phyloP scores from a whole-genome alignment of 2,329 filamentous ascomycete genomes.

The Tolypocladium tropicale region DNA sequence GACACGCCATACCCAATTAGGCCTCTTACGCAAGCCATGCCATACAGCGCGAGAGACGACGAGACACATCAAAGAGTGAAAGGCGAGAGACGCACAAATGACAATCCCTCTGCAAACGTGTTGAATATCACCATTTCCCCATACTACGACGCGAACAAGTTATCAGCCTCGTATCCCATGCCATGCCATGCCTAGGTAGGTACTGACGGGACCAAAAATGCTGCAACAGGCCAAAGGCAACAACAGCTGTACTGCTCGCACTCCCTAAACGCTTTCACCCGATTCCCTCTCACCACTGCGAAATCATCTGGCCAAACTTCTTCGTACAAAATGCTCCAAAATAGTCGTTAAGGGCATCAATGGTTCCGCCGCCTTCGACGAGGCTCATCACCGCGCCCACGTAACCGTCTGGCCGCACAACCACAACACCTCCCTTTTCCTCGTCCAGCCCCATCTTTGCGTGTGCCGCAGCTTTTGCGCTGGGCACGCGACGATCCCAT shows the following conservation, averaged over 20 bases:
- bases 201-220: not conserved
- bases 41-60: too few relatives aligned
- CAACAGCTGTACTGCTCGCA: too few relatives aligned
- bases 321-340: slow-evolving; percentile 66
- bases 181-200: too few relatives aligned
- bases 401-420: slow-evolving; percentile 81
- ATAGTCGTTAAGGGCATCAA: slow-evolving; percentile 74
- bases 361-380: slow-evolving; percentile 66
- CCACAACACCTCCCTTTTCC: slow-evolving; percentile 66
- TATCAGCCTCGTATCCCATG: too few relatives aligned
- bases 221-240: too few relatives aligned
- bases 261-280: too few relatives aligned
- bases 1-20: too few relatives aligned
- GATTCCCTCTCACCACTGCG: not conserved
- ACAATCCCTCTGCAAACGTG: too few relatives aligned
- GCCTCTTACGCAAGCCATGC: too few relatives aligned
- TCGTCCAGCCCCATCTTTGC: slow-evolving; percentile 75
- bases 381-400: slow-evolving; percentile 67
- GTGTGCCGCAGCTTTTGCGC: slow-evolving; percentile 66
- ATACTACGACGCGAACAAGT: not conserved
- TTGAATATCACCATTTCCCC: too few relatives aligned
- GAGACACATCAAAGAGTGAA: too few relatives aligned
- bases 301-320: slow-evolving; percentile 26
- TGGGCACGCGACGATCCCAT: slow-evolving; percentile 58
- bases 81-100: too few relatives aligned